phyloP scores from a whole-genome alignment of 2,329 filamentous ascomycete species.

The Trichoderma koningiopsis region DNA sequence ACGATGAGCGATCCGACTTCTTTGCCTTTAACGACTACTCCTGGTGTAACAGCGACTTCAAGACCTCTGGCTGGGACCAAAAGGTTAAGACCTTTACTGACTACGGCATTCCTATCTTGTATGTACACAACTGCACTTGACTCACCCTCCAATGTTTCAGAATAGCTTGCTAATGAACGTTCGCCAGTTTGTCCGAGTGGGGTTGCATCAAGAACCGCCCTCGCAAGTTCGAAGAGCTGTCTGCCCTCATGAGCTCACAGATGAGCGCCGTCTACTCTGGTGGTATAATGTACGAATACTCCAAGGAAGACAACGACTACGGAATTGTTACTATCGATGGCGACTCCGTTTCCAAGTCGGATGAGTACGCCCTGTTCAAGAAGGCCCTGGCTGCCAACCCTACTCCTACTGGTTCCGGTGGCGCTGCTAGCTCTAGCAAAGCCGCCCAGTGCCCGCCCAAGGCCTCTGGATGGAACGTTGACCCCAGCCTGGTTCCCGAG shows the following conservation, averaged over 20 bases:
- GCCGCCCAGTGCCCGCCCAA: slow-evolving; percentile 52
- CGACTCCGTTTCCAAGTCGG: slow-evolving; percentile 53
- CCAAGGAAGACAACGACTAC: slow-evolving; percentile 74
- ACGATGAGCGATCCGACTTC: slow-evolving; percentile 83
- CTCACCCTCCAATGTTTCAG: background rate
- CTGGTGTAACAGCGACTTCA: slow-evolving; percentile 75
- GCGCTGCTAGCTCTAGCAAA: slow-evolving; percentile 51
- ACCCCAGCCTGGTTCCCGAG: slow-evolving; percentile 52
- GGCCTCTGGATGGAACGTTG: slow-evolving; percentile 54
- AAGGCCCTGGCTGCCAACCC: slow-evolving; percentile 52
- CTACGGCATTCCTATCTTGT: slow-evolving; percentile 86
- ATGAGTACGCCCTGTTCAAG: slow-evolving; percentile 63
- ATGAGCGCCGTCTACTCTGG: slow-evolving; percentile 94
- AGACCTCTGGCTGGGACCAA: slow-evolving; percentile 75
- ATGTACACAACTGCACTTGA: slow-evolving; percentile 29
- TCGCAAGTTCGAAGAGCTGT: slow-evolving; percentile 79
- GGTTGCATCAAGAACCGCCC: slow-evolving; percentile 78
- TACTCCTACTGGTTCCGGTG: slow-evolving; percentile 53
- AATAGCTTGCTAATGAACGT: background rate
- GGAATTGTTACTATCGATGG: slow-evolving; percentile 72
- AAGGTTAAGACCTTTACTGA: slow-evolving; percentile 87
- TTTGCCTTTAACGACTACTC: slow-evolving; percentile 91
- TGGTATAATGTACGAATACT: slow-evolving; percentile 95
- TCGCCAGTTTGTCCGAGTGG: slow-evolving; percentile 77
- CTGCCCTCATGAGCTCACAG: slow-evolving; percentile 74